These are phyloP conservation scores for Aspergillus sp. DNA, from an alignment of 2,329 filamentous ascomycete genomes.

Conservation along the genomic window DNA sequence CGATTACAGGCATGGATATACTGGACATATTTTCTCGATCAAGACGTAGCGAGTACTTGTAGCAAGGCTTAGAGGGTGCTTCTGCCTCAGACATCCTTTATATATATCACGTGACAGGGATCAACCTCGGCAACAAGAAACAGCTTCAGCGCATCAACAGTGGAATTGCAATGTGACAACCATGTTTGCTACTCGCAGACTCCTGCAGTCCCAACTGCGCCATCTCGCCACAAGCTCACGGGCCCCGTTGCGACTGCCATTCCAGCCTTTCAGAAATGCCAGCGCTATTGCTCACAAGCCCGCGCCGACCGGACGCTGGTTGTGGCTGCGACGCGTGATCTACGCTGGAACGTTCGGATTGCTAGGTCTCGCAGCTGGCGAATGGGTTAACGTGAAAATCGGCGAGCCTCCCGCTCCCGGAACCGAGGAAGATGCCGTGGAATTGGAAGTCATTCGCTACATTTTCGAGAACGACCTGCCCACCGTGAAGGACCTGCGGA, in stretches of 20 bases:
- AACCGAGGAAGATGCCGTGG: conserved; percentile 22
- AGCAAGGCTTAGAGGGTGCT: too few relatives aligned
- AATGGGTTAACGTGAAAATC: conserved; percentile 15
- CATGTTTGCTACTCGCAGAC: conserved; percentile 18
- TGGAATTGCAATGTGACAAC: conserved; percentile 14
- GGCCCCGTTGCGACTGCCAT: conserved; percentile 2
- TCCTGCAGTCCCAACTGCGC: conserved; percentile 15
- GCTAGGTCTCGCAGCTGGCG: conserved; percentile 20
- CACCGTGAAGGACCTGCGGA: conserved; percentile 29
- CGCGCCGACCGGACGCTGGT: conserved; percentile 13
- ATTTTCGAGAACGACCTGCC: conserved; percentile 25
- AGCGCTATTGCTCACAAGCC: conserved; percentile 12
- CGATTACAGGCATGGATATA: neutral
- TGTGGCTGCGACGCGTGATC: conserved; percentile 27
- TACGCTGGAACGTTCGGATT: conserved; percentile 27
- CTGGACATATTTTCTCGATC: too few relatives aligned
- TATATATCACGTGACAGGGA: too few relatives aligned
- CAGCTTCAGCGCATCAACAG: conserved; percentile 1
- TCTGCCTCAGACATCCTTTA: too few relatives aligned
- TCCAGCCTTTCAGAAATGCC: conserved; percentile 10
- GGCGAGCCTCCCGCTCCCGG: conserved; percentile 23
- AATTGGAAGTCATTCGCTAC: conserved; percentile 20
- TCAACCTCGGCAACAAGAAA: neutral
- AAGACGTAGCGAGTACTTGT: too few relatives aligned
- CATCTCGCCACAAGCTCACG: conserved; percentile 2